Base-by-base conservation (phyloP, 441 rosid genomes). In the Viola pubescens region DNA sequence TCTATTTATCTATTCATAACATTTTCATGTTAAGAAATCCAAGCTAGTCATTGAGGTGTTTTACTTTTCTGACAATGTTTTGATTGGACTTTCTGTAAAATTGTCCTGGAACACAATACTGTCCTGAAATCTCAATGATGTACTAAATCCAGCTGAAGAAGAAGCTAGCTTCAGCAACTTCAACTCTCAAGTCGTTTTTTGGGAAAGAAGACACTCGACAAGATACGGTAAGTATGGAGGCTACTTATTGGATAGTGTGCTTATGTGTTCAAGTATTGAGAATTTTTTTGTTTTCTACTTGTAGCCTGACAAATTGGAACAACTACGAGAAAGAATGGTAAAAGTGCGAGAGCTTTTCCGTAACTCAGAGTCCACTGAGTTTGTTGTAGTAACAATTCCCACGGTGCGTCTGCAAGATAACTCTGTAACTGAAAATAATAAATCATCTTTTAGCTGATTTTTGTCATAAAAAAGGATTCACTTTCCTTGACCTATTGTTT, bases 351-450 rank as follows among this genome's bases (percentile, higher is more conserved):
- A 82, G 71, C 81, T 86, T 65, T 86, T 89, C 66, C 82, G 67
- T 38, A 79, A 81, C 72, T 64, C 69, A 26, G 68, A 79, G 54
- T 54, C 79, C 62, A 86, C 85, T 7, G 89, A 86, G 70, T 89
- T 89, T 78, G 66, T 86, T 74, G 79, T 86, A 61, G 94, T 89
- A 54, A 81, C 89, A 42, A 84, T 82, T 78, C 96, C 96, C 60
- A 79, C 89, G 72, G 94, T 84, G 84, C 41, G 59, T 66, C 38
- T 51, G 65, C n/a, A 4, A 37, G 19, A 39, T 37, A 10, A 43
- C 57, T 16, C 14, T 43, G 53, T 37, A 37, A 4, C 9, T 19
- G 56, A 1, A 49, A 14, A 4, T 9, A 0, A 16, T 50, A 9
- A 1, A 9, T 37, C 13, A 8, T 10, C 16, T 38, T 59, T 59